Evolutionary conservation across 2,329 filamentous ascomycete genomes (phyloP), one percentile per base, ranked within the genome.

Genomic region (Cordyceps fumosorosea): DNA sequence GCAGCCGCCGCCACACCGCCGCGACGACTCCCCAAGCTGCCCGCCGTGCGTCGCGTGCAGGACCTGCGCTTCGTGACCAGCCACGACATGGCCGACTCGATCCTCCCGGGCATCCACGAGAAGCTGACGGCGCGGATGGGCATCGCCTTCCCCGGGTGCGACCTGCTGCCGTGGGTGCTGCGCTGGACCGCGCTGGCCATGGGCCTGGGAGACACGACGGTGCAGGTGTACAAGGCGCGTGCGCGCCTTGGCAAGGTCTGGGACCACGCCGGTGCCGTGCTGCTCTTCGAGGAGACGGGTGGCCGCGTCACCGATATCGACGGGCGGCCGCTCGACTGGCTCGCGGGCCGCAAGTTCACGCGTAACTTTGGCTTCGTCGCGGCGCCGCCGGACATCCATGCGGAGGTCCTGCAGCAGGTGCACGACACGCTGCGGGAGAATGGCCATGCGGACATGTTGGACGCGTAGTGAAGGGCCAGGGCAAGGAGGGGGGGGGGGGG

Each of bases 341-440:
- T 72, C 1, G 77, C 72, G 0, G 83, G 82, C 0, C 75, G 83
- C 60, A 76, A 76, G 66, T 74, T 85, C 71, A 70, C 67, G 10
- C 70, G 65, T 4, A 86, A 86, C 69, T 82, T 78, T 68, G 83
- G 83, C 1, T 84, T 85, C 51, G 77, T 85, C 5, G 83, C 81
- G 0, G 82, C 82, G 1, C 79, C 82, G 8, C 70, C 64, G 20
- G 69, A 68, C 5, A 56, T 80, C 7, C 82, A 85, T 63, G 73
- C 48, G 0, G 59, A 65, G 2, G 79, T 85, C 1, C 67, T 84
- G 62, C 81, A 85, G 66, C 89, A 84, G 5, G 93, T 98, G 2
- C 89, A 89, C 73, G 83, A 86, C 65, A 91, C 96, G n/a, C 77
- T 96, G 66, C 73, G 60, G 26, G 72, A 76, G 24, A 68, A 78